These are phyloP conservation scores for Waltergamsia citrina DNA, from an alignment of 2,329 filamentous ascomycete species.

Conservation along the genomic window DNA sequence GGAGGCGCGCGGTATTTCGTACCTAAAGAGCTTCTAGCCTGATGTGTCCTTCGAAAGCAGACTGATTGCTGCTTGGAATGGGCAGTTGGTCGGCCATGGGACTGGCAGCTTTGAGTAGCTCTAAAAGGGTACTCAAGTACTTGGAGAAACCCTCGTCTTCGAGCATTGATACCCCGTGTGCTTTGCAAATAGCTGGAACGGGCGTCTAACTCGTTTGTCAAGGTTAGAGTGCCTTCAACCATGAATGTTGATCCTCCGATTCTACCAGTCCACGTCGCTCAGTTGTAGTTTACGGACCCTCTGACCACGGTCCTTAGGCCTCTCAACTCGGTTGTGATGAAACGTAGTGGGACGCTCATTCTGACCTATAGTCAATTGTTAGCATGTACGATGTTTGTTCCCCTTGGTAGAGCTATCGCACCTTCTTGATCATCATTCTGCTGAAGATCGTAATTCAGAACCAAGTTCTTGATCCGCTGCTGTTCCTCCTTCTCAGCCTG, in stretches of 20 bases:
- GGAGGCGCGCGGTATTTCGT: no score
- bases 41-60: no score
- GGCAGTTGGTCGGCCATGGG: no score
- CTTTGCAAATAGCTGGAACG: no score
- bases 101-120: no score
- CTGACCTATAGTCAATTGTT: slow-evolving; percentile 31
- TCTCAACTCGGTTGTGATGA: slow-evolving; percentile 47
- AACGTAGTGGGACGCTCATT: slow-evolving; percentile 37
- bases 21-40: no score
- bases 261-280: slow-evolving; percentile 91
- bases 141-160: no score
- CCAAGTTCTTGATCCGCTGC: slow-evolving; percentile 95
- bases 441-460: slow-evolving; percentile 90
- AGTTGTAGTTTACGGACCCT: slow-evolving; percentile 85
- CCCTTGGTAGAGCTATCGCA: slow-evolving; percentile 42
- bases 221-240: background rate
- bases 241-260: background rate
- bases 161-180: no score
- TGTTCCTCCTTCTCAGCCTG: slow-evolving; percentile 94
- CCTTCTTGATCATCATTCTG: slow-evolving; percentile 74
- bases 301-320: slow-evolving; percentile 60
- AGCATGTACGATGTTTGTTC: slow-evolving; percentile 2
- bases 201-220: no score
- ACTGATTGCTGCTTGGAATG: no score
- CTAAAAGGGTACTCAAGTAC: no score